Evolutionary conservation across 352 stramenopile species (phyloP).

Genomic region (Peronosclerospora sorghi): DNA sequence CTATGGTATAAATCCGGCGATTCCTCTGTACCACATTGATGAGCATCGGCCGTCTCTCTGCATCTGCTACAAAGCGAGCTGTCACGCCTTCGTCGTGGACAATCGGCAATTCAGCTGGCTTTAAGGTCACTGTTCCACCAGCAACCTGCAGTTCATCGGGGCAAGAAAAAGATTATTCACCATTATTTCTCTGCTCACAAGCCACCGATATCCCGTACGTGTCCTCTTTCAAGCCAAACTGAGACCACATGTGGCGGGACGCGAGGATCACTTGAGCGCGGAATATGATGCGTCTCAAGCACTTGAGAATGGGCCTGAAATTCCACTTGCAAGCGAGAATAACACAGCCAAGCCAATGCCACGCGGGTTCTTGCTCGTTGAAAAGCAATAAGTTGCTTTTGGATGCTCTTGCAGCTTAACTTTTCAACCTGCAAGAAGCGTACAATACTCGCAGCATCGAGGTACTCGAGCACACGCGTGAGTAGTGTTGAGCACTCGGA

Average conservation of each 20-base stretch:
- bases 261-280: conserved; percentile 36
- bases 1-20: conserved; percentile 45
- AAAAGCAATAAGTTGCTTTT: conserved; percentile 16
- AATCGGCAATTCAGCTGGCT: conserved; percentile 16
- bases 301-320: conserved; percentile 43
- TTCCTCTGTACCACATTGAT: conserved; percentile 40
- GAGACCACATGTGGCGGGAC: conserved; percentile 44
- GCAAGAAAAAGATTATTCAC: too few species aligned
- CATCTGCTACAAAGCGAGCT: conserved; percentile 15
- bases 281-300: conserved; percentile 35
- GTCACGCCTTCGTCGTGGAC: conserved; percentile 23
- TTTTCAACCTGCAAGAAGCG: conserved; percentile 17
- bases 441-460: conserved; percentile 15
- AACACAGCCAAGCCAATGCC: conserved; percentile 27
- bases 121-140: conserved; percentile 14
- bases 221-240: conserved; percentile 40
- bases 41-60: conserved; percentile 37
- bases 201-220: conserved; percentile 16
- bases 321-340: conserved; percentile 20
- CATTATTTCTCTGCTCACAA: neutral
- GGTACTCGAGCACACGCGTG: conserved; percentile 19
- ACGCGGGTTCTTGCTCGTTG: conserved; percentile 13
- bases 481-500: conserved; percentile 5
- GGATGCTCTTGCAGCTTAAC: conserved; percentile 9
- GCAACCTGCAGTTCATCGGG: conserved; percentile 10